These are phyloP conservation scores for Coffea canephora DNA, from an alignment of 257 asterid species.

Conservation along the genomic window DNA sequence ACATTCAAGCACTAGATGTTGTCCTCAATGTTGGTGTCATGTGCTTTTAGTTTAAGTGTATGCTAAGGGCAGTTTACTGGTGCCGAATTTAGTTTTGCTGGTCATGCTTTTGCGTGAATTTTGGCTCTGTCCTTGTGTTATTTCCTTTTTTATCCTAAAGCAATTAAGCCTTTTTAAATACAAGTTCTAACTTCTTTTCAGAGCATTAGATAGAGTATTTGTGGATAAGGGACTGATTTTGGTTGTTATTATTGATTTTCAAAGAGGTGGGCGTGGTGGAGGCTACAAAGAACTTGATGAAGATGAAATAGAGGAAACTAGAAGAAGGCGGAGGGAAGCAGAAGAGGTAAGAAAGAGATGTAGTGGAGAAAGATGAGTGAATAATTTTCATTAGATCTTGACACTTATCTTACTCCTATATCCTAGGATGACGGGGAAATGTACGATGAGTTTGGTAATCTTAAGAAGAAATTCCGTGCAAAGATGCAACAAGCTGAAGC, in stretches of 20 bases:
- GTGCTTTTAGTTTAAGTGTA: not conserved
- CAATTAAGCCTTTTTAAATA: not conserved
- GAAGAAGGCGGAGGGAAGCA: conserved; percentile 83
- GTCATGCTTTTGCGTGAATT: not conserved
- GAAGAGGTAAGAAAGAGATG: conserved; percentile 61
- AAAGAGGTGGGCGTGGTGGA: conserved; percentile 99
- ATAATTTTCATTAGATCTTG: conserved; percentile 1
- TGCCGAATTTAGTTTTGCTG: not conserved
- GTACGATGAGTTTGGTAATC: conserved; percentile 99
- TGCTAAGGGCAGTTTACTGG: not conserved
- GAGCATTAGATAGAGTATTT: not conserved
- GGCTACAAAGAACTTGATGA: conserved; percentile 98
- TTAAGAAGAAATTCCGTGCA: conserved; percentile 92
- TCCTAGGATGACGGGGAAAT: conserved; percentile 98
- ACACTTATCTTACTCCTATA: not conserved
- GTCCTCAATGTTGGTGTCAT: not conserved
- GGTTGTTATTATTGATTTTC: conserved; percentile 15
- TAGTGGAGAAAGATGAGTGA: conserved; percentile 4
- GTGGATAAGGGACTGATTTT: not conserved
- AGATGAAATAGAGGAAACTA: conserved; percentile 95
- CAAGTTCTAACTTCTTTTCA: not conserved
- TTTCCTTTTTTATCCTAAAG: not conserved
- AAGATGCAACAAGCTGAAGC: conserved; percentile 75
- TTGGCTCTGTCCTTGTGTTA: not conserved
- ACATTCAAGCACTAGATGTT: not conserved